These are phyloP conservation scores for Pyricularia pennisetigena DNA, from an alignment of 2,329 filamentous ascomycete genomes.

Conservation along the genomic window DNA sequence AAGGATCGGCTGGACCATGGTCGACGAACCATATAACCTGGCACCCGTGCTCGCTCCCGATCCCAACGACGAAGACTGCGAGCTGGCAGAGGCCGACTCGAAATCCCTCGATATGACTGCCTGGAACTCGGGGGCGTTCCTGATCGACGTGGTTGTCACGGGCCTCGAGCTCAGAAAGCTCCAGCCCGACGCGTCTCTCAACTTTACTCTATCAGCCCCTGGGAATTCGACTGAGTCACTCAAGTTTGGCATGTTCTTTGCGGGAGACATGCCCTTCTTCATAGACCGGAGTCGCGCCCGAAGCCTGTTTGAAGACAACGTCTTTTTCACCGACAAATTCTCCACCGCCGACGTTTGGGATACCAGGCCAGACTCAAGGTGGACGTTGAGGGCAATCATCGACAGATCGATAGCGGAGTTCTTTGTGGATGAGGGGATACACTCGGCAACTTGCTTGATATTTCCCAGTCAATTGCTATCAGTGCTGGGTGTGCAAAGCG, in stretches of 20 bases:
- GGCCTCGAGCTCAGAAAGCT: slow-evolving; percentile 17
- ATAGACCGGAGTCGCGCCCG: slow-evolving; percentile 36
- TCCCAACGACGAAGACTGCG: background rate
- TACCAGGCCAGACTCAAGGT: slow-evolving; percentile 8
- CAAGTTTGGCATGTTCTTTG: slow-evolving; percentile 36
- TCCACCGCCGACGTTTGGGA: slow-evolving; percentile 17
- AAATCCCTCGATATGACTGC: slow-evolving; percentile 28
- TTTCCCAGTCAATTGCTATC: slow-evolving; percentile 24
- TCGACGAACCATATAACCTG: slow-evolving; percentile 36
- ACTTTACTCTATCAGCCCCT: slow-evolving; percentile 26
- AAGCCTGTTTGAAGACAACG: slow-evolving; percentile 19
- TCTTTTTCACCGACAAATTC: slow-evolving; percentile 47
- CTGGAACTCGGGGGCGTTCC: slow-evolving; percentile 36
- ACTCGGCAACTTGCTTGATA: slow-evolving; percentile 38
- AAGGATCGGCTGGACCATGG: slow-evolving; percentile 39
- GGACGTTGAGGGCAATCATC: slow-evolving; percentile 34
- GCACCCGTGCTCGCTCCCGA: slow-evolving; percentile 29
- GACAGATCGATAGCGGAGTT: slow-evolving; percentile 46
- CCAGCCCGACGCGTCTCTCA: slow-evolving; percentile 15
- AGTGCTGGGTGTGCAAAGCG: background rate
- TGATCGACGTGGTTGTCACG: slow-evolving; percentile 44
- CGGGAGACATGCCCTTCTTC: slow-evolving; percentile 38
- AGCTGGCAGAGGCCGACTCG: background rate
- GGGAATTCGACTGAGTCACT: slow-evolving; percentile 32
- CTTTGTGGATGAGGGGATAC: slow-evolving; percentile 32